Base-by-base conservation (phyloP, 768 basidiomycete genomes). In the Suillus occidentalis region DNA sequence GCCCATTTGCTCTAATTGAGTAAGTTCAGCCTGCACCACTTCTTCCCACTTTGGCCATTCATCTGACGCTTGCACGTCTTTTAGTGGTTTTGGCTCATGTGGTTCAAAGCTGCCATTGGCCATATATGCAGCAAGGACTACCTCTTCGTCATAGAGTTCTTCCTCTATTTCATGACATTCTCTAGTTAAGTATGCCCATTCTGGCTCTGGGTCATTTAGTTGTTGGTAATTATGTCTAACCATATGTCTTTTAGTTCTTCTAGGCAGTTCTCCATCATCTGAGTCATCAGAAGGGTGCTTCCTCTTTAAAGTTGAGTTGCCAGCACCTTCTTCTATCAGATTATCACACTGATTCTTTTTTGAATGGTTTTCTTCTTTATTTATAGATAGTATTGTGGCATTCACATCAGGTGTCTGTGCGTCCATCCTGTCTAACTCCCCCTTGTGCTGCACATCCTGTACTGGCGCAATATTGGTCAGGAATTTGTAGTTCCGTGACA, bases 31-130 rank as follows among this genome's bases (percentile, higher is more conserved):
- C 16, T 13, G n/a, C 1, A 65, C 34, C 3, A 50, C 64, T 53
- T 65, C 25, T 9, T 65, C 59, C 64, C 64, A 65, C 9, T 65
- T 42, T 13, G 37, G 39, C 50, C 59, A 60, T 4, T 62, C 47
- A 13, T 36, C 9, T 31, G 31, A 60, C 22, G 37, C 6, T 6
- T 47, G 7, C 0, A 22, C 63, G n/a, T 64, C 63, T 16, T 39
- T 36, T 2, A 64, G 12, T 2, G 34, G 4, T 6, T 16, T 64
- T 4, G 57, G 63, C 43, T 45, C 28, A 6, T 64, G 16, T 2
- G 57, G 57, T 1, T 43, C 20, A 20, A 43, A 9, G 0, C 43
- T 20, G 9, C 43, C 9, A 10, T 43, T 4, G 8, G 28, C 43
- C 0, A 43, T 43, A 28, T 28, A 28, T 28, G 28, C 28, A 3